Conservation (phyloP, 768 basidiomycete species). For the Galerina marginata region DNA sequence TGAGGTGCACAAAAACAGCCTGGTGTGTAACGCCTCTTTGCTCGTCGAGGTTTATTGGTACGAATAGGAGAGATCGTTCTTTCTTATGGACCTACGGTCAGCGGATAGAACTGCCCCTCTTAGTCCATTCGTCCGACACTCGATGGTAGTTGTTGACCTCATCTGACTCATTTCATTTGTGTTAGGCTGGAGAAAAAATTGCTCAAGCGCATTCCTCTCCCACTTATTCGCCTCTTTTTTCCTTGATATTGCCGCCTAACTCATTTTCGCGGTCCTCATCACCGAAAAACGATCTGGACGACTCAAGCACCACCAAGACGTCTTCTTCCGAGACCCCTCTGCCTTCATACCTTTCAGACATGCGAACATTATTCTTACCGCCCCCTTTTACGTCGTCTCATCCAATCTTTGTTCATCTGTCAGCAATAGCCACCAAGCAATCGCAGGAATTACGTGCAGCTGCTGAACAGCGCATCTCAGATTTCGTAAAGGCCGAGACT, state of each 20-base stretch:
- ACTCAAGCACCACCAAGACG: slow-evolving; percentile 25
- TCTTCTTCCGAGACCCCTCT: slow-evolving; percentile 33
- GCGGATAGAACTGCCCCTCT: slow-evolving; percentile 5
- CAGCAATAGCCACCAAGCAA: slow-evolving; percentile 57
- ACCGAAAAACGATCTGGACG: slow-evolving; percentile 27
- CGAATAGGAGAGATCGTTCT: slow-evolving; percentile 9
- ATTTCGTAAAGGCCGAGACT: slow-evolving; percentile 57
- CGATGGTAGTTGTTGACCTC: slow-evolving; percentile 8
- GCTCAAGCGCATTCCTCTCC: slow-evolving; percentile 42
- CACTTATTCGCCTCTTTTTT: slow-evolving; percentile 51
- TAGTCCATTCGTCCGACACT: slow-evolving; percentile 14
- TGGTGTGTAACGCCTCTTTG: slow-evolving; percentile 57
- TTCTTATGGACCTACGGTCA: slow-evolving; percentile 5
- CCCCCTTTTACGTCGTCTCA: slow-evolving; percentile 81
- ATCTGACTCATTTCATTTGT: slow-evolving; percentile 25
- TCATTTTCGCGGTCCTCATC: slow-evolving; percentile 30
- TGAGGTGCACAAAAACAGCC: slow-evolving; percentile 65
- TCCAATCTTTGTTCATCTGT: slow-evolving; percentile 69
- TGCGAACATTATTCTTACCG: slow-evolving; percentile 72
- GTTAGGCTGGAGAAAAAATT: slow-evolving; percentile 45
- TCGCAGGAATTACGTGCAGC: slow-evolving; percentile 59
- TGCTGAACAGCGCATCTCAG: slow-evolving; percentile 63
- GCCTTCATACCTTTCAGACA: slow-evolving; percentile 50
- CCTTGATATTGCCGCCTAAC: slow-evolving; percentile 47
- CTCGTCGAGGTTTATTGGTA: slow-evolving; percentile 12